Percentiles rank a stretch among this genome's conserved stretches.
These are phyloP conservation scores for Rhodamnia rubescens DNA, from an alignment of 345 rosid species.

Conservation along the genomic window DNA sequence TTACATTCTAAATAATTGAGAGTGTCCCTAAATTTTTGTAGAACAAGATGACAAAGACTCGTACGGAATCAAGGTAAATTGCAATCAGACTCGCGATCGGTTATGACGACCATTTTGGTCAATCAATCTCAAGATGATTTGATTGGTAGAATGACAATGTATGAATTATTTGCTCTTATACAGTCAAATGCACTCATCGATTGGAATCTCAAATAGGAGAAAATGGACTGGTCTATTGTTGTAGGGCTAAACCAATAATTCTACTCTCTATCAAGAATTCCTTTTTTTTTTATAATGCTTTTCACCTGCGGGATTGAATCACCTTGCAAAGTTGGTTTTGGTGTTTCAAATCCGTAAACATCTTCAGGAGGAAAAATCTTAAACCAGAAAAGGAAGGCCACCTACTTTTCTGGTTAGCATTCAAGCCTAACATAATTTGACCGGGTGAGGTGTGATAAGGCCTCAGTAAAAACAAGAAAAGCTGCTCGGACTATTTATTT, in stretches of 20 bases:
- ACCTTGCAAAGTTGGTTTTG: background rate
- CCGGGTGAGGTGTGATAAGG: background rate
- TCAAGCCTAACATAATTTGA: background rate
- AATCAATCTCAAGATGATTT: background rate
- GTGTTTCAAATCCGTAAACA: background rate
- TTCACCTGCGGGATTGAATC: background rate
- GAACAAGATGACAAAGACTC: background rate
- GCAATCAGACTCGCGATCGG: background rate
- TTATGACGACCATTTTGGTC: background rate
- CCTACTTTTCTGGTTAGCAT: background rate
- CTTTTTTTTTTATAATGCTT: background rate
- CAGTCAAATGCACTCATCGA: background rate
- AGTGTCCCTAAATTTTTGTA: background rate
- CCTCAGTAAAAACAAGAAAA: too few relatives aligned
- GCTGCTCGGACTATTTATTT: too few relatives aligned
- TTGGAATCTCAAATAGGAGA: background rate
- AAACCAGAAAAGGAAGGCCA: background rate
- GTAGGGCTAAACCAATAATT: background rate
- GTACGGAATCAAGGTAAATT: too few relatives aligned
- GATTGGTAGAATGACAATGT: background rate
- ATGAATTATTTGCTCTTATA: background rate
- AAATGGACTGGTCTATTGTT: background rate
- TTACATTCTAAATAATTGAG: background rate
- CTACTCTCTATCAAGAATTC: background rate
- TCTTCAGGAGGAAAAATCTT: background rate